phyloP scores from a whole-genome alignment of 2,329 filamentous ascomycete genomes.

The Fusarium sp. region DNA sequence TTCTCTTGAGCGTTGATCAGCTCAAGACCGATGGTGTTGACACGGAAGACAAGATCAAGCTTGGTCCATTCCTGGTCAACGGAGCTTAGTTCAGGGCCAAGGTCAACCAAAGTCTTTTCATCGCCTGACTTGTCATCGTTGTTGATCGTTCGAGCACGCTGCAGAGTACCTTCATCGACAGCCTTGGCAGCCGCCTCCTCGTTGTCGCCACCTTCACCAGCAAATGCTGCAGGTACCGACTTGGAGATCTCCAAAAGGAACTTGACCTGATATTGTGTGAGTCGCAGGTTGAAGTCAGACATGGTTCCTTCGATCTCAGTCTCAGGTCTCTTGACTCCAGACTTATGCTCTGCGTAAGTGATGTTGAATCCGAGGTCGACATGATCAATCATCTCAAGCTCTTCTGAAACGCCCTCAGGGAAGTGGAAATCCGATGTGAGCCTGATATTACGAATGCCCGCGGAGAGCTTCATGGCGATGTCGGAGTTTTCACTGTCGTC shows the following conservation, averaged over 20 bases:
- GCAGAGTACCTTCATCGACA: constrained; percentile 70
- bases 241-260: constrained; percentile 89
- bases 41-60: constrained; percentile 90
- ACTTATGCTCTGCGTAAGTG: constrained; percentile 88
- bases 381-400: constrained; percentile 96
- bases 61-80: constrained; percentile 86
- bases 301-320: constrained; percentile 91
- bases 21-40: constrained; percentile 89
- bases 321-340: constrained; percentile 84
- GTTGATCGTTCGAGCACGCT: constrained; percentile 61
- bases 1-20: constrained; percentile 82
- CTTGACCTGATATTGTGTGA: constrained; percentile 92
- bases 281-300: constrained; percentile 90
- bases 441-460: constrained; percentile 91
- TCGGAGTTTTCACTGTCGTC: constrained; percentile 80
- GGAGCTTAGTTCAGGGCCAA: constrained; percentile 78
- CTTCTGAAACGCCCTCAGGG: constrained; percentile 76
- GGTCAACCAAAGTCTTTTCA: constrained; percentile 63
- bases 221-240: constrained; percentile 89
- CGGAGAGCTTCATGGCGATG: constrained; percentile 88
- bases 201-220: constrained; percentile 73
- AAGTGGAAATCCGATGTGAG: constrained; percentile 93
- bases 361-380: constrained; percentile 95
- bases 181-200: constrained; percentile 82
- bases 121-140: constrained; percentile 51